Evolutionary conservation across 78 protist species (phyloP).

Genomic region (Bodo saltans): DNA sequence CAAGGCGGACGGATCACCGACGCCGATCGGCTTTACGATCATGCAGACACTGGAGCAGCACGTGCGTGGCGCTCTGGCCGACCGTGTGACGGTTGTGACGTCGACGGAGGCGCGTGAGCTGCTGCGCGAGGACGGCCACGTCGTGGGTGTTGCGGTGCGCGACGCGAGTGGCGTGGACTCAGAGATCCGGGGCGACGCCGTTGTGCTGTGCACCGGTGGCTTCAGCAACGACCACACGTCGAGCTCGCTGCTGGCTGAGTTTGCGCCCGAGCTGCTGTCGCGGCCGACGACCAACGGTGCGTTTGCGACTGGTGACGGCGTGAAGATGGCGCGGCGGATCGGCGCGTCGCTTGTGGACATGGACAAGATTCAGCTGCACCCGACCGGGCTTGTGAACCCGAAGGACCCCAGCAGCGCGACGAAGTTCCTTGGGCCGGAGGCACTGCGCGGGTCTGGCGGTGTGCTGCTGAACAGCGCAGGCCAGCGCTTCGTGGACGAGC

Average conservation of each 20-base stretch:
- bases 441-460: constrained; percentile 77
- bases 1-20: neutral
- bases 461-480: constrained; percentile 46
- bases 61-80: neutral
- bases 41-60: neutral
- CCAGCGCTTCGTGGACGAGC: constrained; percentile 62
- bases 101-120: neutral
- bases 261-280: constrained; percentile 34
- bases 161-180: neutral
- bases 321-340: constrained; percentile 30
- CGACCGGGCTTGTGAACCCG: constrained; percentile 75
- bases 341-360: constrained; percentile 42
- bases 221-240: constrained; percentile 35
- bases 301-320: constrained; percentile 61
- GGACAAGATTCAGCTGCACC: constrained; percentile 67
- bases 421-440: constrained; percentile 69
- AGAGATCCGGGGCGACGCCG: neutral
- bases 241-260: constrained; percentile 37
- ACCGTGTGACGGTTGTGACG: neutral
- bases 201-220: constrained; percentile 70
- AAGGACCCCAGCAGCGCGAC: constrained; percentile 38
- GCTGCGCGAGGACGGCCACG: neutral
- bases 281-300: constrained; percentile 77
- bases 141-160: neutral
- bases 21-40: constrained; percentile 20